Base-by-base conservation (phyloP, 108 stramenopile genomes). In the Aurantiochytrium sp. region DNA sequence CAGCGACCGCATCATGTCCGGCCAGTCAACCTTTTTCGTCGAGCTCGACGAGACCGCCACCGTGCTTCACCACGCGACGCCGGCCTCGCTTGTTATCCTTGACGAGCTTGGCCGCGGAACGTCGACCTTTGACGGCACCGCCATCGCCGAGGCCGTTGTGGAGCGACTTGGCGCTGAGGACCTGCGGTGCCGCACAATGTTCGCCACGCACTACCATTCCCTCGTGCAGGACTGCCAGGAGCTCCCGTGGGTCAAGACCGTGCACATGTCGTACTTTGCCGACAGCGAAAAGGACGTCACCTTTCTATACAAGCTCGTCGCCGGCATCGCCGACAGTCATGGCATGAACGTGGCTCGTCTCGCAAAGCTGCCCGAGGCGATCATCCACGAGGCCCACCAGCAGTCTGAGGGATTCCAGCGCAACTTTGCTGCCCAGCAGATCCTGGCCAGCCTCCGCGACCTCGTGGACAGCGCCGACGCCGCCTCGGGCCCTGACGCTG, bases 321-420 rank as follows among this genome's bases (percentile, higher is more conserved):
- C 92, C 4, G 99, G 99, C 32, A 89, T 96, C 5, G 97, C 96
- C 86, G 98, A 98, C 19, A 95, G 94, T 52, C 98, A 98, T 89
- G 99, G 99, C n/a, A 95, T 99, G 69, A 99, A 99, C 88, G 98
- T 99, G 22, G 99, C 99, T 3, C 92, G 96, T 50, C 93, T 99
- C 27, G 99, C 99, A 0, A 94, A 94, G 37, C 93, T 99, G n/a
- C 98, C 99, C 1, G 91, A 96, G 53, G 96, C 96, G 87, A 97
- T 99, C 34, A 88, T 98, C 31, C 69, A 85, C 15, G 94, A 93
- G 54, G 98, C 97, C 15, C 94, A 93, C 81, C 88, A 89, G 32
- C 91, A 95, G 52, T 94, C 95, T 87, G 89, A 88, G 27, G 91
- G 88, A 3, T 97, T 98, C 89, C 96, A 97, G 81, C 41, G 42